Conservation (phyloP, 2,329 filamentous ascomycete species). For the Ophiosphaerella narmari region DNA sequence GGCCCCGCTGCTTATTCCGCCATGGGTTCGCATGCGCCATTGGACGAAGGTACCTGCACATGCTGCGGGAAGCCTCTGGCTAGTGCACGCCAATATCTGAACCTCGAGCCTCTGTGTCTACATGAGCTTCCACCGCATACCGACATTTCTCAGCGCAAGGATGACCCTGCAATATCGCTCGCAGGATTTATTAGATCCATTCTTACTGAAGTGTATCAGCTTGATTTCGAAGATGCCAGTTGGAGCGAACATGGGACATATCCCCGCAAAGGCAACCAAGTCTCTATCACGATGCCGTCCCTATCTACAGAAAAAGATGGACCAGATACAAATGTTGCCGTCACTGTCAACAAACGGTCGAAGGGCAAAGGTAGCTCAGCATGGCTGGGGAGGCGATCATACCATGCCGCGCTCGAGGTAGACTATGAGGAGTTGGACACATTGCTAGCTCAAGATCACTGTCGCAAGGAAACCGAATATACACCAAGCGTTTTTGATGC, state of each 20-base stretch:
- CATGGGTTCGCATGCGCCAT: not conserved
- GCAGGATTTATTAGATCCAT: conserved; percentile 20
- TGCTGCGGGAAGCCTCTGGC: not conserved
- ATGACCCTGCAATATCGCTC: conserved; percentile 3
- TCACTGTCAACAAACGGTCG: conserved; percentile 21
- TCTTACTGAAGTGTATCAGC: conserved; percentile 20
- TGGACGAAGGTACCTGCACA: not conserved
- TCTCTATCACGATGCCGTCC: conserved; percentile 16
- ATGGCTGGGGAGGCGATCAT: conserved; percentile 64
- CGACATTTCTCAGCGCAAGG: conserved; percentile 5
- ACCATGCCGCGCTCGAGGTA: conserved; percentile 56
- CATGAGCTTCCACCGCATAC: conserved; percentile 25
- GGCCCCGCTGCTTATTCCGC: not conserved
- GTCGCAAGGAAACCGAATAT: conserved; percentile 61
- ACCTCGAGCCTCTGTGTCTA: conserved; percentile 12
- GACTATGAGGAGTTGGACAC: conserved; percentile 67
- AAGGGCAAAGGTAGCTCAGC: conserved; percentile 50
- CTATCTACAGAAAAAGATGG: not conserved
- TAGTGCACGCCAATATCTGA: conserved; percentile 7
- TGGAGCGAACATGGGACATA: conserved; percentile 19
- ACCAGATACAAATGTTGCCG: not conserved
- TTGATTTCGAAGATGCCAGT: conserved; percentile 19
- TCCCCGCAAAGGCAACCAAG: conserved; percentile 5
- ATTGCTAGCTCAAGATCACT: conserved; percentile 64
- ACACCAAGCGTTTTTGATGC: conserved; percentile 61